Percentiles rank a stretch among this genome's conserved stretches.
Evolutionary conservation across 768 basidiomycete species (phyloP).

Genomic region (Termitomyces sp.): DNA sequence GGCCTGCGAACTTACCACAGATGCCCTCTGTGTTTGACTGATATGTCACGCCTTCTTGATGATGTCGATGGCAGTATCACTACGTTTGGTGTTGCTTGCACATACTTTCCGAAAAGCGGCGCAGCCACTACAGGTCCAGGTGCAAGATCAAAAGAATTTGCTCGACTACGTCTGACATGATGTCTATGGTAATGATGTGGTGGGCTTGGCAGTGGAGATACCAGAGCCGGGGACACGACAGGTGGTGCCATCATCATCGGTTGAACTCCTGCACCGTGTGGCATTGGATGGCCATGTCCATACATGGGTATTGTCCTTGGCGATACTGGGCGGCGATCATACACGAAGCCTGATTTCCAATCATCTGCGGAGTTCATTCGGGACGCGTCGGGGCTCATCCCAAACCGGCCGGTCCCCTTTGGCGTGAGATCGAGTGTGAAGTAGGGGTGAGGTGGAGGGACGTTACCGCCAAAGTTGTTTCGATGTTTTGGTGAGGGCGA

Average conservation of each 20-base stretch:
- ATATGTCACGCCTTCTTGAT: too few relatives aligned
- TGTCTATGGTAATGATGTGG: slow-evolving; percentile 2
- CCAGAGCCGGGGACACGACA: neutral
- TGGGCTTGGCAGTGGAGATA: slow-evolving; percentile 3
- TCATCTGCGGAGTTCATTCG: slow-evolving; percentile 7
- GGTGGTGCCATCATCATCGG: slow-evolving; percentile 4
- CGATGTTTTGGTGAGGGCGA: neutral
- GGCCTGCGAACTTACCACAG: too few relatives aligned
- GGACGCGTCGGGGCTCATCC: slow-evolving; percentile 6
- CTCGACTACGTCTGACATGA: slow-evolving; percentile 6
- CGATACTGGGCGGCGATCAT: slow-evolving; percentile 9
- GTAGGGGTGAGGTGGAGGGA: slow-evolving; percentile 10
- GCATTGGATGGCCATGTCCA: slow-evolving; percentile 4
- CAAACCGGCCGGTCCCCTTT: neutral
- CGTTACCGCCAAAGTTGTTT: slow-evolving; percentile 4
- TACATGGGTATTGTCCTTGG: slow-evolving; percentile 13
- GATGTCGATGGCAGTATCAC: too few relatives aligned
- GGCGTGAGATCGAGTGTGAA: slow-evolving; percentile 4
- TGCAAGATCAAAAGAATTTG: too few relatives aligned
- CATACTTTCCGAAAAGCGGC: too few relatives aligned
- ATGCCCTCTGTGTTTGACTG: too few relatives aligned
- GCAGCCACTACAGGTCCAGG: too few relatives aligned
- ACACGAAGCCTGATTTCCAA: slow-evolving; percentile 3
- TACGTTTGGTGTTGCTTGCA: too few relatives aligned
- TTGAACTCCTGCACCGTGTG: slow-evolving; percentile 4